Conservation (phyloP, 768 basidiomycete species). For the Podaxis sp. region DNA sequence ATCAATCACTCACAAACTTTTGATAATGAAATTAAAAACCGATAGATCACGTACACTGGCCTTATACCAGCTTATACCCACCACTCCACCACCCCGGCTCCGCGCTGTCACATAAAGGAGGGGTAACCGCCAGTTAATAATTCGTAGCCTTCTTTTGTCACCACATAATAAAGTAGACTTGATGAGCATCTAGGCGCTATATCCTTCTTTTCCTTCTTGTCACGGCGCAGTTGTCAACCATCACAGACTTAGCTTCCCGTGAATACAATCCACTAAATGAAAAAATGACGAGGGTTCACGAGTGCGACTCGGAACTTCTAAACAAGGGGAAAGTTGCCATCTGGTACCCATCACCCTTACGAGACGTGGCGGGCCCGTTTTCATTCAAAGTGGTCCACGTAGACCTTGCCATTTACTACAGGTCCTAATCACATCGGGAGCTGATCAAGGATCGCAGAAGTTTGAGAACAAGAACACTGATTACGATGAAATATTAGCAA, state of each 20-base stretch:
- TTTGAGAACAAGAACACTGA: neutral
- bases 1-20: neutral
- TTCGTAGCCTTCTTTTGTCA: conserved; percentile 5
- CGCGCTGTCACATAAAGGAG: neutral
- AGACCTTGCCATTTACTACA: neutral
- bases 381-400: neutral
- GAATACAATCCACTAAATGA: conserved; percentile 4
- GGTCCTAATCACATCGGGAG: neutral
- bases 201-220: neutral
- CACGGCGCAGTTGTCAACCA: neutral
- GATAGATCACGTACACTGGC: neutral
- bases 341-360: neutral
- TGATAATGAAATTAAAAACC: conserved; percentile 3
- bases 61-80: neutral
- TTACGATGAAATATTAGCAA: neutral
- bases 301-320: conserved; percentile 6
- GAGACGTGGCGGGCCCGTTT: neutral
- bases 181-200: conserved; percentile 5
- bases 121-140: neutral
- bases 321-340: neutral
- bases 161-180: neutral
- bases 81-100: conserved; percentile 8
- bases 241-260: neutral
- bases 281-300: neutral
- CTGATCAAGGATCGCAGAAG: conserved; percentile 1